These are phyloP conservation scores for Melastoma candidum DNA, from an alignment of 441 rosid genomes.

Conservation along the genomic window DNA sequence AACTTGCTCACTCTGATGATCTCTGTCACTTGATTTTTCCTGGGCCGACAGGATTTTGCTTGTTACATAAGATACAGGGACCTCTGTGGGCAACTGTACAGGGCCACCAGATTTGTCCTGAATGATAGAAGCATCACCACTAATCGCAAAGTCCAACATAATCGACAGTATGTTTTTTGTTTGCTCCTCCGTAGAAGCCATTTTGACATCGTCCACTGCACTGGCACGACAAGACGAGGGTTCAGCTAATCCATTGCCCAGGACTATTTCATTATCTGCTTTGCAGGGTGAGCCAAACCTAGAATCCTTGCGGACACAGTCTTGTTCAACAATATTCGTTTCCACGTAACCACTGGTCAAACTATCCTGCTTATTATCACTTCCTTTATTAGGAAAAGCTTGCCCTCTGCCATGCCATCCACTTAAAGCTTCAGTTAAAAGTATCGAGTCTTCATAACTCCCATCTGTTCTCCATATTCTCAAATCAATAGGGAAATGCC, in stretches of 20 bases:
- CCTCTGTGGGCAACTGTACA: too few relatives aligned
- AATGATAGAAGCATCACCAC: too few relatives aligned
- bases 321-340: constrained; percentile 30
- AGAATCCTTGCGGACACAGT: constrained; percentile 32
- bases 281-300: constrained; percentile 14
- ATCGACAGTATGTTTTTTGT: too few relatives aligned
- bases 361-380: constrained; percentile 19
- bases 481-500: constrained; percentile 65
- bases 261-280: constrained; percentile 1
- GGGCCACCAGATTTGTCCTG: too few relatives aligned
- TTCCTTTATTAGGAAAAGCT: constrained; percentile 25
- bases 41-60: constrained; percentile 7
- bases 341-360: constrained; percentile 16
- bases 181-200: too few relatives aligned
- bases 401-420: constrained; percentile 29
- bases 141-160: too few relatives aligned
- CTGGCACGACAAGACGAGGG: too few relatives aligned
- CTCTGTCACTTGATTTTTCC: constrained; percentile 16
- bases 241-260: too few relatives aligned
- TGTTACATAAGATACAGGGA: too few relatives aligned
- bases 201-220: too few relatives aligned
- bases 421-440: constrained; percentile 64
- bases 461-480: constrained; percentile 71
- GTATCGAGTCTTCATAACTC: constrained; percentile 56
- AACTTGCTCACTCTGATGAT: constrained; percentile 19